Conservation (phyloP, 192 early-diverging fungal genomes). For the Kickxella alabastrina region DNA sequence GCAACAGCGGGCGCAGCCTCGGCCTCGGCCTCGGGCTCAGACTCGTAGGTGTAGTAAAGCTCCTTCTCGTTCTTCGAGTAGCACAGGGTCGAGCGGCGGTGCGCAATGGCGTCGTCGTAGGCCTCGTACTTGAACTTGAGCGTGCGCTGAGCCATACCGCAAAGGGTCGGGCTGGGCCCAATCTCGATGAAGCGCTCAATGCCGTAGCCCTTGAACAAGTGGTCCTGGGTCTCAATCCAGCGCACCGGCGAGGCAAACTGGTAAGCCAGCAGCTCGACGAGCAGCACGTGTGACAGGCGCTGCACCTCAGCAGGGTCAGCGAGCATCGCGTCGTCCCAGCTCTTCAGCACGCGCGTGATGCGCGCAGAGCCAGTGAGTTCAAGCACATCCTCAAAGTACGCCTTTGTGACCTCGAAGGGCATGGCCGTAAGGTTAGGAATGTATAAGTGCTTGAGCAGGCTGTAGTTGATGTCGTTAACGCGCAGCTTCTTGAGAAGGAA, state of each 20-base stretch:
- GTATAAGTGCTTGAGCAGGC: conserved; percentile 75
- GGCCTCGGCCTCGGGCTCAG: conserved; percentile 56
- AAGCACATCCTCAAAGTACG: conserved; percentile 70
- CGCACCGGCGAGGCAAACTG: conserved; percentile 93
- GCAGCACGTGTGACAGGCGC: conserved; percentile 77
- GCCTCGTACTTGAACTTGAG: conserved; percentile 96
- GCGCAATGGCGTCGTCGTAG: conserved; percentile 89
- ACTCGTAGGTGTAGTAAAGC: conserved; percentile 89
- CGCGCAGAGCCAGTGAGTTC: conserved; percentile 70
- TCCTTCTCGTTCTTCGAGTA: conserved; percentile 87
- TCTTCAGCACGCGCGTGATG: conserved; percentile 73
- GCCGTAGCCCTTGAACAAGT: conserved; percentile 78
- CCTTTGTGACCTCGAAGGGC: conserved; percentile 75
- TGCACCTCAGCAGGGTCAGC: conserved; percentile 76
- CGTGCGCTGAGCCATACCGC: conserved; percentile 90
- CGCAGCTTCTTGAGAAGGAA: conserved; percentile 83
- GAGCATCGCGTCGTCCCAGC: conserved; percentile 67
- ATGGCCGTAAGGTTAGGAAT: conserved; percentile 90
- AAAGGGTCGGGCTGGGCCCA: conserved; percentile 85
- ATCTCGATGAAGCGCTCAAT: conserved; percentile 90
- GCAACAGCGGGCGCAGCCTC: conserved; percentile 51
- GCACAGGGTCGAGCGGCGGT: conserved; percentile 84
- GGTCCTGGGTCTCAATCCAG: conserved; percentile 97
- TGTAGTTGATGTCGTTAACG: conserved; percentile 76
- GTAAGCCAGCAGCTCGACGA: conserved; percentile 89